These are phyloP conservation scores for Pholiota conissans DNA, from an alignment of 768 basidiomycete genomes.

Conservation along the genomic window DNA sequence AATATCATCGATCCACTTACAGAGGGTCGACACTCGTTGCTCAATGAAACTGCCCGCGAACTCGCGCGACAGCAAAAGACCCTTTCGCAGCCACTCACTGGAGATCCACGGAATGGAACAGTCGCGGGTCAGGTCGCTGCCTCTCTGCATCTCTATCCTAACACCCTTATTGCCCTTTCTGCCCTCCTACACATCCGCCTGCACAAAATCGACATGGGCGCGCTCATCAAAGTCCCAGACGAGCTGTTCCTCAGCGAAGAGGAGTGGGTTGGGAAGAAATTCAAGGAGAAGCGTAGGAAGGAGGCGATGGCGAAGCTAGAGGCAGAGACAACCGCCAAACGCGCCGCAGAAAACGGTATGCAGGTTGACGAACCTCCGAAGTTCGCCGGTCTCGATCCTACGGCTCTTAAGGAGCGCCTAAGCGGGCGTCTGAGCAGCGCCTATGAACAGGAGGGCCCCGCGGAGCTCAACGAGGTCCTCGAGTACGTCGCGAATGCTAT, in stretches of 20 bases:
- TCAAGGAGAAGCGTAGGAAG: conserved; percentile 33
- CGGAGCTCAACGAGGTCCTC: conserved; percentile 56
- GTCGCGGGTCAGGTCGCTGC: conserved; percentile 36
- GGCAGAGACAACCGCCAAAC: neutral
- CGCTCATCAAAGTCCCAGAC: conserved; percentile 44
- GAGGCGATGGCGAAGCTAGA: conserved; percentile 1
- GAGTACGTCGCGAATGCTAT: conserved; percentile 57
- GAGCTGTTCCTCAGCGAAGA: conserved; percentile 52
- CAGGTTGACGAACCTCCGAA: conserved; percentile 31
- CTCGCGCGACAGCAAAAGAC: conserved; percentile 14
- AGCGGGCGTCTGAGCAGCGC: conserved; percentile 15
- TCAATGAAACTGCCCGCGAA: conserved; percentile 39
- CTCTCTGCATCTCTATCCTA: conserved; percentile 43
- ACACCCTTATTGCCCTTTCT: conserved; percentile 38
- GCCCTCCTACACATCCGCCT: conserved; percentile 40
- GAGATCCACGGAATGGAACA: conserved; percentile 17
- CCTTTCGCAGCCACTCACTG: neutral
- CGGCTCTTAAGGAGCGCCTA: conserved; percentile 15
- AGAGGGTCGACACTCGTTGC: conserved; percentile 44
- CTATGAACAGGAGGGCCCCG: conserved; percentile 42
- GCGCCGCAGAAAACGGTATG: conserved; percentile 5
- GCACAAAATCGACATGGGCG: conserved; percentile 55
- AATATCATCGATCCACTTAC: conserved; percentile 48
- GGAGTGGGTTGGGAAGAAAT: conserved; percentile 49
- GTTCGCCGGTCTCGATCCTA: conserved; percentile 32